A percentile compares a stretch with the other conserved stretches of the same genome.
phyloP scores from a whole-genome alignment of 495 filamentous ascomycete species.

The Podospora bellae-mahoneyi region DNA sequence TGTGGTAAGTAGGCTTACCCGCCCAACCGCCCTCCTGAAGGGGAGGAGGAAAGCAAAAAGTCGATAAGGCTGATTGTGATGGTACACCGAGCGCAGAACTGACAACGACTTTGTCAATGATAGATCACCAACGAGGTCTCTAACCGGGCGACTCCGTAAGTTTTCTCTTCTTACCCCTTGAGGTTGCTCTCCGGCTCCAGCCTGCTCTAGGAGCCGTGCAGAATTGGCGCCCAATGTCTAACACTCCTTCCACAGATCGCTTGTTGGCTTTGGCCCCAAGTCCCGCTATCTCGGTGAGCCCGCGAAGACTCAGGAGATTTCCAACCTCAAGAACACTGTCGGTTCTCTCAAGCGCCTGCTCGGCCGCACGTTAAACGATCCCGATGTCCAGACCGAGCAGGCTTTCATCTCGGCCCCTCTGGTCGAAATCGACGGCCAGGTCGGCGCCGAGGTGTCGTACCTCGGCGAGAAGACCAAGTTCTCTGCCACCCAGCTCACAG shows the following conservation, averaged over 20 bases:
- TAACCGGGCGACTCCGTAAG: conserved; percentile 96
- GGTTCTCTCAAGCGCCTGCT: conserved; percentile 85
- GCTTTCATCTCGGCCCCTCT: conserved; percentile 84
- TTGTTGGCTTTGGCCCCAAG: conserved; percentile 93
- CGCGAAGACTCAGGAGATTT: conserved; percentile 98
- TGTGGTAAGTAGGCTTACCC: conserved; percentile 69
- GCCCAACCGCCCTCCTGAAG: background rate
- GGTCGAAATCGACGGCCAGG: conserved; percentile 87
- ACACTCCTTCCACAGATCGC: conserved; percentile 55
- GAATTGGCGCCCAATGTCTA: conserved; percentile 3
- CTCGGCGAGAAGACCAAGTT: conserved; percentile 93
- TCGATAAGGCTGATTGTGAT: conserved; percentile 3
- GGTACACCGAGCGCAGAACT: conserved; percentile 11
- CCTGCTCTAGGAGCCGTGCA: background rate
- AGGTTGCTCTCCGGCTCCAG: conserved; percentile 2
- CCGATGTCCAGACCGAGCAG: conserved; percentile 88
- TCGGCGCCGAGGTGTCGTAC: conserved; percentile 92
- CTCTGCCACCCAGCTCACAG: conserved; percentile 82
- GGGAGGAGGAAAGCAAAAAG: conserved; percentile 2
- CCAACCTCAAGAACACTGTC: conserved; percentile 98
- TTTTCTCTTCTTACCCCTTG: conserved; percentile 21
- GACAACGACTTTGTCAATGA: conserved; percentile 10
- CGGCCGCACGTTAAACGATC: conserved; percentile 80
- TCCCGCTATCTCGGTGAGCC: conserved; percentile 89
- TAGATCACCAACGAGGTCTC: conserved; percentile 99